phyloP scores from a whole-genome alignment of 441 rosid genomes.

The Pelargonium myrrhifolium region DNA sequence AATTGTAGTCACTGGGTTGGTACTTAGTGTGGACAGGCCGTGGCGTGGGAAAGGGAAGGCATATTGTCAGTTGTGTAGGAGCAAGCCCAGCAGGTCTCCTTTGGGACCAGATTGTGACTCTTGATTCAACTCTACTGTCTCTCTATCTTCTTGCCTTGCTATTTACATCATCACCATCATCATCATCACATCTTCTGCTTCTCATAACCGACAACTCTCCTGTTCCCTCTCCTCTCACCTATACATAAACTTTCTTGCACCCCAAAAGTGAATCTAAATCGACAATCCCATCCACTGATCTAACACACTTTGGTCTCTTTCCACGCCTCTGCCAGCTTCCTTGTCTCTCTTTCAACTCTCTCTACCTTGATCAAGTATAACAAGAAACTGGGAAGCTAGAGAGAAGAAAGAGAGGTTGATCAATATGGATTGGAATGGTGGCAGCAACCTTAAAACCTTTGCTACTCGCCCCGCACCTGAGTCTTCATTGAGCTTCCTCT shows the following conservation, averaged over 20 bases:
- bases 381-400: background rate
- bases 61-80: constrained; percentile 14
- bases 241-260: background rate
- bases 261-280: background rate
- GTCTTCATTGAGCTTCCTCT: constrained; percentile 44
- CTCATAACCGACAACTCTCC: background rate
- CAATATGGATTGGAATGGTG: constrained; percentile 49
- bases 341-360: no score
- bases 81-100: background rate
- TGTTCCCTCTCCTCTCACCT: constrained; percentile 1
- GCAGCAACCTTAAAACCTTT: constrained; percentile 31
- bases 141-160: background rate
- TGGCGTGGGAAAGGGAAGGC: constrained; percentile 22
- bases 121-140: constrained; percentile 13
- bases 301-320: background rate
- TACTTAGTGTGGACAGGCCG: background rate
- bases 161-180: background rate
- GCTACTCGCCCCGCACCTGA: constrained; percentile 32
- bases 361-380: background rate
- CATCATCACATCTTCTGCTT: background rate
- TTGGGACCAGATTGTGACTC: constrained; percentile 37
- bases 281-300: background rate
- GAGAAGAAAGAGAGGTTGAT: background rate
- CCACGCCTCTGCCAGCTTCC: background rate
- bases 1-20: background rate